phyloP scores from a whole-genome alignment of 192 early-diverging fungal genomes.

The Dispira simplex region DNA sequence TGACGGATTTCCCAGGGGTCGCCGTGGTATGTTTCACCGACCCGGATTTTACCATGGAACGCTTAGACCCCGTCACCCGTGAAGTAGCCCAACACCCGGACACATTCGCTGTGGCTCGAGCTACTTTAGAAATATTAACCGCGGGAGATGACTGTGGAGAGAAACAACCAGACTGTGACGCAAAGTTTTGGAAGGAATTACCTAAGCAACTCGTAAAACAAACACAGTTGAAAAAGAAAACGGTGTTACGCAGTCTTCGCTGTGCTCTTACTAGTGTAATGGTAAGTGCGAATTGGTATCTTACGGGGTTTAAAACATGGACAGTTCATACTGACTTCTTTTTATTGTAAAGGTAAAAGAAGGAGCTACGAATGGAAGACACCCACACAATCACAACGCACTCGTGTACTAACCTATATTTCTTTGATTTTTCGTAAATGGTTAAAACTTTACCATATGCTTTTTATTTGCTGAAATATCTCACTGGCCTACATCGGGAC shows the following conservation, averaged over 20 bases:
- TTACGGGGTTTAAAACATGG: background rate
- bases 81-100: background rate
- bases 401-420: background rate
- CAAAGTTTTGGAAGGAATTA: background rate
- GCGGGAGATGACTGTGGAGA: background rate
- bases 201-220: background rate
- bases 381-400: background rate
- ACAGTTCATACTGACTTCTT: background rate
- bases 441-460: background rate
- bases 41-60: constrained; percentile 26
- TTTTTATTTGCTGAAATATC: background rate
- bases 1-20: constrained; percentile 31
- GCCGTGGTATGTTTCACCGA: constrained; percentile 37
- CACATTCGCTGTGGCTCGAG: background rate
- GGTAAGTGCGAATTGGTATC: background rate
- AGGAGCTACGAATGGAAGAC: background rate
- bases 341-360: background rate
- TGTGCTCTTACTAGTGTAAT: background rate
- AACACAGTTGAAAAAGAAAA: background rate
- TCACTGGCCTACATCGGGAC: background rate
- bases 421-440: background rate
- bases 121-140: background rate
- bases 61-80: constrained; percentile 14
- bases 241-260: background rate
- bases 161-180: background rate